Percentiles rank a stretch among this genome's conserved stretches.
Evolutionary conservation across 78 protist genomes (phyloP).

Genomic region (Planoprotostelium fungivorum): DNA sequence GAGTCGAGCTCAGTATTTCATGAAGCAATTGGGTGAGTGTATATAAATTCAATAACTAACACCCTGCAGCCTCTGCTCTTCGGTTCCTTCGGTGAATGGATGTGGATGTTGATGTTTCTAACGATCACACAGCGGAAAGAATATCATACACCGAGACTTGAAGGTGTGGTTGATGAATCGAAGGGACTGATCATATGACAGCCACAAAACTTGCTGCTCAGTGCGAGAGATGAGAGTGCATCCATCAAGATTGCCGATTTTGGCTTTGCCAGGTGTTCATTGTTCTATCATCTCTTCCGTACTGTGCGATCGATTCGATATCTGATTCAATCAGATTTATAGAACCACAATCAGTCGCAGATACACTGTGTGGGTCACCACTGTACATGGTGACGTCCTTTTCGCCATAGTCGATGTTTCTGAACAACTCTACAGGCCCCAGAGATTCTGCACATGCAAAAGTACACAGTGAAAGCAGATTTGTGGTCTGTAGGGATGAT

Average conservation of each 20-base stretch:
- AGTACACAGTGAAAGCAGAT: slow-evolving; percentile 74
- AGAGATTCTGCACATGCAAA: slow-evolving; percentile 35
- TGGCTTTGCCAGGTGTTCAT: slow-evolving; percentile 54
- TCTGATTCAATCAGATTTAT: slow-evolving; percentile 10
- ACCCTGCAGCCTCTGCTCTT: neutral
- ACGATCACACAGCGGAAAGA: slow-evolving; percentile 17
- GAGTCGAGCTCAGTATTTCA: slow-evolving; percentile 29
- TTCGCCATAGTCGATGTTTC: neutral
- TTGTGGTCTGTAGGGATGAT: slow-evolving; percentile 87
- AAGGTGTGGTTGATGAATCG: slow-evolving; percentile 10
- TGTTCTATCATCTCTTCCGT: neutral
- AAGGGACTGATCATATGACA: neutral
- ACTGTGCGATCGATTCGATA: neutral
- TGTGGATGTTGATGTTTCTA: neutral
- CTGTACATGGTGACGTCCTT: slow-evolving; percentile 25
- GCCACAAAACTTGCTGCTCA: slow-evolving; percentile 69
- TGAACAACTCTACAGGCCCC: slow-evolving; percentile 22
- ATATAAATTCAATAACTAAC: neutral
- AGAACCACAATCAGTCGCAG: slow-evolving; percentile 21
- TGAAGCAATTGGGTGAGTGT: slow-evolving; percentile 52
- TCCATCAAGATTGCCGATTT: slow-evolving; percentile 71
- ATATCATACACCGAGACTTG: slow-evolving; percentile 71
- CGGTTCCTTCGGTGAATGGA: neutral
- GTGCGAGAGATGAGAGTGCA: slow-evolving; percentile 23
- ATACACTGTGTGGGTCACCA: slow-evolving; percentile 62